Evolutionary conservation across 2,329 filamentous ascomycete species (phyloP).

Genomic region (Stromatinia cepivora): DNA sequence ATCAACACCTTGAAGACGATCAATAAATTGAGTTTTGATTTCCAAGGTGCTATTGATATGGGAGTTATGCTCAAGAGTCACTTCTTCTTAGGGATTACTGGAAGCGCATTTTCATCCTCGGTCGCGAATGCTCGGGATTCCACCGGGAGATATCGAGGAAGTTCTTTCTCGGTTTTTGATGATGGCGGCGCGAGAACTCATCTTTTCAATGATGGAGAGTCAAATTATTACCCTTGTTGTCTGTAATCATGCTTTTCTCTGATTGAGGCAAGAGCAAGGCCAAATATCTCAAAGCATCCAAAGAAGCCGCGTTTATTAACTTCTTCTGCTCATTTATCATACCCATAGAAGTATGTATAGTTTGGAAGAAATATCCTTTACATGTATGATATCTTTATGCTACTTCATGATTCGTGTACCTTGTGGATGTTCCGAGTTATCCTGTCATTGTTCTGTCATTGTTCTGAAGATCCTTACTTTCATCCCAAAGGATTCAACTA

Average conservation of each 20-base stretch:
- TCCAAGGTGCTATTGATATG: slow-evolving; percentile 43
- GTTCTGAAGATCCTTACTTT: not conserved
- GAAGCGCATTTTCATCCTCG: slow-evolving; percentile 42
- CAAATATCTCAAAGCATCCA: not conserved
- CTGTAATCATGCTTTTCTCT: slow-evolving; percentile 28
- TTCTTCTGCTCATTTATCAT: not conserved
- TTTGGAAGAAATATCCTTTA: no score
- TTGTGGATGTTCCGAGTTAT: not conserved
- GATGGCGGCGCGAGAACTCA: slow-evolving; percentile 41
- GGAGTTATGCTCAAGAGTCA: slow-evolving; percentile 40
- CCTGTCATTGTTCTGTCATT: not conserved
- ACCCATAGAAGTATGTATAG: not conserved
- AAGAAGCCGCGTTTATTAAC: not conserved
- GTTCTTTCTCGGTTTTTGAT: slow-evolving; percentile 36
- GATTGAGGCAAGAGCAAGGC: not conserved
- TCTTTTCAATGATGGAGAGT: slow-evolving; percentile 42
- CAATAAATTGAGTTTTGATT: slow-evolving; percentile 41
- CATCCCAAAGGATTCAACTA: not conserved
- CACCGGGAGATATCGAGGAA: slow-evolving; percentile 43
- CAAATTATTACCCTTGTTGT: slow-evolving; percentile 41
- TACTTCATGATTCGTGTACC: not conserved
- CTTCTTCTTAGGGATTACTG: slow-evolving; percentile 43
- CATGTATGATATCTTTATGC: not conserved
- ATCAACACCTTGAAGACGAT: slow-evolving; percentile 32
- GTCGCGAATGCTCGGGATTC: slow-evolving; percentile 41